Evolutionary conservation across 2,329 filamentous ascomycete genomes (phyloP).

Genomic region (Hymenoscyphus fraxineus): DNA sequence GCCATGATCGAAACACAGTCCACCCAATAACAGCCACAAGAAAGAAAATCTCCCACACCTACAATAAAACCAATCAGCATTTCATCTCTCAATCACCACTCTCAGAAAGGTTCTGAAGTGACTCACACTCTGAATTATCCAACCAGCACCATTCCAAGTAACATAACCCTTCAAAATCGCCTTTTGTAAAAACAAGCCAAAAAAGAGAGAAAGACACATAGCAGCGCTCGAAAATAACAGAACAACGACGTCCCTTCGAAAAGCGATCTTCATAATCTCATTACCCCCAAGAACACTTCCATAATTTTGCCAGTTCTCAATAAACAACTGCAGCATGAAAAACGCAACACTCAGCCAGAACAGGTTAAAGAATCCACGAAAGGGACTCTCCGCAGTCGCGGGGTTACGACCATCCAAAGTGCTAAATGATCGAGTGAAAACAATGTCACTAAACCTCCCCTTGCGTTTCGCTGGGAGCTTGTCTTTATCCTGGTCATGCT

Average conservation of each 20-base stretch:
- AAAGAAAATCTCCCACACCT: conserved; percentile 67
- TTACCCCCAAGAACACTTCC: conserved; percentile 67
- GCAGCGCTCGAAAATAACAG: conserved; percentile 62
- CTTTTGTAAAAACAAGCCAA: conserved; percentile 63
- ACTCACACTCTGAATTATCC: conserved; percentile 67
- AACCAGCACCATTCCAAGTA: conserved; percentile 65
- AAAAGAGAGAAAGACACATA: conserved; percentile 63
- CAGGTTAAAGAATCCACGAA: conserved; percentile 75
- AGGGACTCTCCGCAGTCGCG: conserved; percentile 61
- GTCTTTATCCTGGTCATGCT: conserved; percentile 20
- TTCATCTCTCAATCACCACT: neutral
- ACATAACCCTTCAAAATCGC: conserved; percentile 56
- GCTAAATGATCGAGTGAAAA: conserved; percentile 71
- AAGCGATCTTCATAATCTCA: conserved; percentile 70
- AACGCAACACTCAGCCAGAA: conserved; percentile 71
- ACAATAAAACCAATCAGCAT: neutral
- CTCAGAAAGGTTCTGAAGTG: neutral
- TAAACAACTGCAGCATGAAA: conserved; percentile 62
- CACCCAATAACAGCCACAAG: conserved; percentile 59
- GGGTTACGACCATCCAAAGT: conserved; percentile 72
- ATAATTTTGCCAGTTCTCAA: conserved; percentile 64
- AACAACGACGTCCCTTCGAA: conserved; percentile 51
- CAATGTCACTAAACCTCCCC: conserved; percentile 48
- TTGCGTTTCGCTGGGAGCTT: conserved; percentile 24
- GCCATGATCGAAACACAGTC: conserved; percentile 70